These are phyloP conservation scores for Rhizopogon vesiculosus DNA, from an alignment of 768 basidiomycete genomes.

Conservation along the genomic window DNA sequence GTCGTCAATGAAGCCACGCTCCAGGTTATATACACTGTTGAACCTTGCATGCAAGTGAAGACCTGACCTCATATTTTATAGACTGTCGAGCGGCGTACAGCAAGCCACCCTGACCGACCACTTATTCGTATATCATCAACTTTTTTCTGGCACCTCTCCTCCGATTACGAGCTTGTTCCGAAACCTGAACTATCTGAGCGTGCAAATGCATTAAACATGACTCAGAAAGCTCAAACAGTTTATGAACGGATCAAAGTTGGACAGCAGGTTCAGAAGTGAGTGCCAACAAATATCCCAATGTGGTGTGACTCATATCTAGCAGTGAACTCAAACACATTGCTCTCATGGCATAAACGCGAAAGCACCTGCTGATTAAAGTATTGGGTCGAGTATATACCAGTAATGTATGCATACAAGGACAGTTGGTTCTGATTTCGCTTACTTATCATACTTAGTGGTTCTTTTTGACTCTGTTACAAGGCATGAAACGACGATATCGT, in stretches of 20 bases:
- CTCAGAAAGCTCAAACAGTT: conserved; percentile 22
- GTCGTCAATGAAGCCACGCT: conserved; percentile 82
- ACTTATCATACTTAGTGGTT: neutral
- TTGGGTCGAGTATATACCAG: neutral
- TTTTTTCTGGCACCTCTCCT: conserved; percentile 93
- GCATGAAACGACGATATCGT: neutral
- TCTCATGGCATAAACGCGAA: conserved; percentile 54
- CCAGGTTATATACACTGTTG: conserved; percentile 39
- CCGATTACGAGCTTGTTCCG: conserved; percentile 73
- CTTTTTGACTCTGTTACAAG: neutral
- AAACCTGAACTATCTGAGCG: conserved; percentile 49
- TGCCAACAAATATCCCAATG: neutral
- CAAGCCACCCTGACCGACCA: conserved; percentile 67
- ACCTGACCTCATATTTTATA: conserved; percentile 21
- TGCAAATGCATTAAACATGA: conserved; percentile 38
- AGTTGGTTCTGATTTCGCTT: neutral
- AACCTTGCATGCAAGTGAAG: neutral
- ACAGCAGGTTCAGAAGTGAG: conserved; percentile 80
- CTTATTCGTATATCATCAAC: conserved; percentile 94
- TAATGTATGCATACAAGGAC: neutral
- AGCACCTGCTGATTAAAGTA: neutral
- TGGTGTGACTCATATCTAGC: conserved; percentile 7
- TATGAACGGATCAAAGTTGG: conserved; percentile 85
- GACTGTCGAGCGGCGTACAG: conserved; percentile 60
- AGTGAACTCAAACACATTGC: conserved; percentile 83